Conservation (phyloP, 2,329 filamentous ascomycete species). For the Colletotrichum sp. region DNA sequence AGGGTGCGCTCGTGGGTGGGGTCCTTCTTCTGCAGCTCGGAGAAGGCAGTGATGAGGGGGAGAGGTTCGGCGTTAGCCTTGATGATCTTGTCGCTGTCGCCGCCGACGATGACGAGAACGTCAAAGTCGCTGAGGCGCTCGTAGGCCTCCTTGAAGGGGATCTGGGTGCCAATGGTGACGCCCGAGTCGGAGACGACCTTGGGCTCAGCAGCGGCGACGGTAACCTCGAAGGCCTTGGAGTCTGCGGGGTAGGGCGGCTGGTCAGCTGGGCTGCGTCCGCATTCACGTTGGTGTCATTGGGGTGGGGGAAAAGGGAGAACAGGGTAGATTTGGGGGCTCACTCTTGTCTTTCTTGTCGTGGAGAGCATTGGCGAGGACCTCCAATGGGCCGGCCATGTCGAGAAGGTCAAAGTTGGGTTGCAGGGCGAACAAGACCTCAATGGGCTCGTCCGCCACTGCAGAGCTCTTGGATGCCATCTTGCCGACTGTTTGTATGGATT, state of each 20-base stretch:
- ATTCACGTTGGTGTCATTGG: background rate
- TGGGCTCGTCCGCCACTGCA: conserved; percentile 63
- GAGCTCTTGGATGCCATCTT: conserved; percentile 65
- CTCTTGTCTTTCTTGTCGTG: conserved; percentile 59
- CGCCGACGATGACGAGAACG: conserved; percentile 79
- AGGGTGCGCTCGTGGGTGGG: conserved; percentile 81
- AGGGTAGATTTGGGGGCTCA: conserved; percentile 36
- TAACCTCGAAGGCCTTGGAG: conserved; percentile 64
- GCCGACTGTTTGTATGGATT: conserved; percentile 27
- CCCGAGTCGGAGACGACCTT: conserved; percentile 66
- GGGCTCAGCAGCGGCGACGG: conserved; percentile 57
- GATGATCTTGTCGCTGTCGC: conserved; percentile 67
- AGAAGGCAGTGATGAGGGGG: conserved; percentile 75
- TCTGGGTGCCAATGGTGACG: conserved; percentile 74
- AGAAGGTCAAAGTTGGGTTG: conserved; percentile 65
- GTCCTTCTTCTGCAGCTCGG: conserved; percentile 80
- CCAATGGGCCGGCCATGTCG: conserved; percentile 61
- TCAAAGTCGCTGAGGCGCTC: conserved; percentile 78
- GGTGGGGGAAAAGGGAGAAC: background rate
- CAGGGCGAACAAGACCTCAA: conserved; percentile 65
- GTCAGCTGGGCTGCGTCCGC: background rate
- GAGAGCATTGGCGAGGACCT: conserved; percentile 55
- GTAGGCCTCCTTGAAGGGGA: conserved; percentile 77
- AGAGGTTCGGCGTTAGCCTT: conserved; percentile 73
- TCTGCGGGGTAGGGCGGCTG: conserved; percentile 35